phyloP scores from a whole-genome alignment of 2,329 filamentous ascomycete genomes.

The Penicillium sp. region DNA sequence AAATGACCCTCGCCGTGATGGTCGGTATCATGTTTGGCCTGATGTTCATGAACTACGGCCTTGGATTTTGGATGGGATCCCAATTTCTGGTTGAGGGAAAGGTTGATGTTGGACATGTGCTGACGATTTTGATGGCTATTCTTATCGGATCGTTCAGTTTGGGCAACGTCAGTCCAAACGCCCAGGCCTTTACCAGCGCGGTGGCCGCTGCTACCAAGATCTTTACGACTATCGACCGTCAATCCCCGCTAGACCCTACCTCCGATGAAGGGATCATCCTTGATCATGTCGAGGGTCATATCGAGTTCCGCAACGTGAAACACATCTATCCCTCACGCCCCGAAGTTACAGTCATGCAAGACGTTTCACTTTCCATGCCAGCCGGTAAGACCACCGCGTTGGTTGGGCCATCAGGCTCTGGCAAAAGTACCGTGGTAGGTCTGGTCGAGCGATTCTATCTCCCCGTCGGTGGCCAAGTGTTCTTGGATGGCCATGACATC shows the following conservation, averaged over 20 bases:
- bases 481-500: conserved; percentile 80
- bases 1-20: conserved; percentile 72
- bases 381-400: conserved; percentile 90
- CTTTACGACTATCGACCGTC: conserved; percentile 86
- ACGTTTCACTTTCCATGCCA: conserved; percentile 74
- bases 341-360: conserved; percentile 84
- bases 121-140: conserved; percentile 85
- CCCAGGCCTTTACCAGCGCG: conserved; percentile 80
- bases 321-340: conserved; percentile 94
- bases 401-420: conserved; percentile 89
- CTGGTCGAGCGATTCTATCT: conserved; percentile 93
- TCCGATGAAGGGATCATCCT: conserved; percentile 70
- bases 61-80: conserved; percentile 86
- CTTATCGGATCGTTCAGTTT: conserved; percentile 92
- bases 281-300: conserved; percentile 69
- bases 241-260: conserved; percentile 78
- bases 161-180: conserved; percentile 80
- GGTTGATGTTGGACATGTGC: conserved; percentile 65
- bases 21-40: conserved; percentile 79
- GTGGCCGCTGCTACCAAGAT: conserved; percentile 87
- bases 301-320: conserved; percentile 78
- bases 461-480: conserved; percentile 74
- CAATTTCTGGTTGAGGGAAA: conserved; percentile 67
- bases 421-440: conserved; percentile 92
- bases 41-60: conserved; percentile 80